These are phyloP conservation scores for Linderniella brevidens DNA, from an alignment of 257 asterid species.

Conservation along the genomic window DNA sequence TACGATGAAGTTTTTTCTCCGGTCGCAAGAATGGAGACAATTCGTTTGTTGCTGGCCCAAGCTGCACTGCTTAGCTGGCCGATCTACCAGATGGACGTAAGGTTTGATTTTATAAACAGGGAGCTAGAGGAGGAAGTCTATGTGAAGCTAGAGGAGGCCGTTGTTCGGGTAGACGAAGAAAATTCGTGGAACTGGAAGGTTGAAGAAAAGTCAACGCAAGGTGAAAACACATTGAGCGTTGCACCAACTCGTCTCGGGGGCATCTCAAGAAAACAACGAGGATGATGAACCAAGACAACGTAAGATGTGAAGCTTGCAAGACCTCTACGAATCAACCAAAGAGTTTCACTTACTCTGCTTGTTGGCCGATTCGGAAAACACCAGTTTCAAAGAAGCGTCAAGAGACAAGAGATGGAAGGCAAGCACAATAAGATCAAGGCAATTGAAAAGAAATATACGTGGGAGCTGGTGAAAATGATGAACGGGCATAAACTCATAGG, in stretches of 20 bases:
- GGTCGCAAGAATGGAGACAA: background rate
- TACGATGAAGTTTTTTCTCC: background rate
- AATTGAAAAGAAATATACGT: background rate
- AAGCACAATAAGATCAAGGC: background rate
- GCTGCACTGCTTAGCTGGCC: background rate
- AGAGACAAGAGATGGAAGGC: background rate
- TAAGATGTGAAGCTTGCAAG: background rate
- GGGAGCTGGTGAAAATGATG: background rate
- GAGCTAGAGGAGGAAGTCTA: background rate
- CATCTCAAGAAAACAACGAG: background rate
- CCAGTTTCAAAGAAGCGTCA: background rate
- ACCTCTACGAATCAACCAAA: background rate
- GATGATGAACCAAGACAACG: background rate
- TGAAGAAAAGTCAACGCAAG: background rate
- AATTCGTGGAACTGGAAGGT: background rate
- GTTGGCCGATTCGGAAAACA: background rate
- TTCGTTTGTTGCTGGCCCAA: background rate
- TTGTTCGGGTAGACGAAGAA: background rate
- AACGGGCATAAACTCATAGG: background rate
- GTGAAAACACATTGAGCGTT: background rate
- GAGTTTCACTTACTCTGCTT: background rate
- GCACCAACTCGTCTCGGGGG: background rate
- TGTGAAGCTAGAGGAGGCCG: no score
- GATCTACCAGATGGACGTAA: background rate
- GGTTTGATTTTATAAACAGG: background rate